phyloP scores from a whole-genome alignment of 73 alveolate genomes.

The Paramecium bursaria region DNA sequence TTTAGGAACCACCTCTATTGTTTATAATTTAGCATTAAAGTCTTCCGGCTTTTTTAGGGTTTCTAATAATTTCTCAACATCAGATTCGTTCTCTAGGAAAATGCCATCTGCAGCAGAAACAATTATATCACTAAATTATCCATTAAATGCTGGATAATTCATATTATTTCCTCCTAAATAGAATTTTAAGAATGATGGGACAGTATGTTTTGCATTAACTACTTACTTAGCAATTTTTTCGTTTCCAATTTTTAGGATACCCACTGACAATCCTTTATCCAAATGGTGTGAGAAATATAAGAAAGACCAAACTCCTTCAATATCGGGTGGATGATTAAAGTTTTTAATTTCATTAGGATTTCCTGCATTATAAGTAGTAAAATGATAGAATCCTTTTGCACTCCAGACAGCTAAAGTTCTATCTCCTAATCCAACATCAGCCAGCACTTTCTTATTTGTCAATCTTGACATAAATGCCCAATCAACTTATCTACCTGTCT shows the following conservation, averaged over 20 bases:
- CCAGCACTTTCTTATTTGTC: conserved; percentile 24
- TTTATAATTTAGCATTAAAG: conserved; percentile 7
- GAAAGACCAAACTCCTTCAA: conserved; percentile 49
- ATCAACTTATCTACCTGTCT: background rate
- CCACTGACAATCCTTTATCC: background rate
- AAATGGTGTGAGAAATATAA: conserved; percentile 20
- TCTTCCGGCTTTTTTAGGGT: conserved; percentile 22
- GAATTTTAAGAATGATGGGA: conserved; percentile 39
- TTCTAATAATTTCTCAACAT: background rate
- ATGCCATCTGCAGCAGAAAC: conserved; percentile 44
- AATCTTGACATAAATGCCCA: conserved; percentile 49
- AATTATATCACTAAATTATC: conserved; percentile 19
- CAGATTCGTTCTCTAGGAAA: conserved; percentile 16
- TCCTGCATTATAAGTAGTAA: conserved; percentile 11
- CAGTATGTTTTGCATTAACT: background rate
- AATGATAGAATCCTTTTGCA: conserved; percentile 6
- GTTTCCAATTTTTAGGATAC: conserved; percentile 14
- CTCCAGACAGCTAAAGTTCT: conserved; percentile 41
- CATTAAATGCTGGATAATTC: conserved; percentile 56
- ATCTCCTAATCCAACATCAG: conserved; percentile 40
- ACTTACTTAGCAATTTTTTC: conserved; percentile 10
- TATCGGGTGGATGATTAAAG: conserved; percentile 8
- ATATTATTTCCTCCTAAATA: conserved; percentile 40
- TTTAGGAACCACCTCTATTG: conserved; percentile 7
- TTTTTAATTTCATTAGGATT: conserved; percentile 30